Conservation (phyloP, 495 filamentous ascomycete species). For the Amphirosellinia nigrospora region DNA sequence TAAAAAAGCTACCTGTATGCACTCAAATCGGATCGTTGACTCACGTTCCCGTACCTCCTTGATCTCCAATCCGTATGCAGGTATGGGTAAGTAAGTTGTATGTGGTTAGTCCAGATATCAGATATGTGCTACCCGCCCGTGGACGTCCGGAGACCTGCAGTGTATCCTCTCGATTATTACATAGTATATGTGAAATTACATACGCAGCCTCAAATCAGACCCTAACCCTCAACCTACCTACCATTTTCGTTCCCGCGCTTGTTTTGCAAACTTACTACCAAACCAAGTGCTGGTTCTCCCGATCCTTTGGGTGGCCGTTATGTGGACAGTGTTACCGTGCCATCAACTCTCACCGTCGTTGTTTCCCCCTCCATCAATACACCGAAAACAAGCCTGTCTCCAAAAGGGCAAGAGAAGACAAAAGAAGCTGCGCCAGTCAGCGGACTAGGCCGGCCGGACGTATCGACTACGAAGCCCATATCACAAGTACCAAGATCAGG, state of each 20-base stretch:
- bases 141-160: slow-evolving; percentile 12
- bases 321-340: slow-evolving; percentile 30
- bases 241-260: slow-evolving; percentile 28
- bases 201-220: slow-evolving; percentile 24
- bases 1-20: slow-evolving; percentile 2
- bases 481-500: background rate
- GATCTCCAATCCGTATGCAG: slow-evolving; percentile 20
- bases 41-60: background rate
- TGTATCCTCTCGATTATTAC: slow-evolving; percentile 19
- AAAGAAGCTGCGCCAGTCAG: slow-evolving; percentile 8
- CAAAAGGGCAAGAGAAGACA: slow-evolving; percentile 34
- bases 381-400: background rate
- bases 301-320: slow-evolving; percentile 32
- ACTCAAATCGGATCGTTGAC: slow-evolving; percentile 10
- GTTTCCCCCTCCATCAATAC: background rate
- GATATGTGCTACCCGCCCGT: background rate
- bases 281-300: slow-evolving; percentile 23
- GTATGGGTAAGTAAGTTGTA: background rate
- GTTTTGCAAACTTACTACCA: slow-evolving; percentile 26
- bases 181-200: slow-evolving; percentile 6
- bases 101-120: slow-evolving; percentile 8
- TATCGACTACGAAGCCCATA: background rate
- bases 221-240: slow-evolving; percentile 32
- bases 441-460: background rate
- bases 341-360: slow-evolving; percentile 30